These are phyloP conservation scores for Ceratocystis cubensis DNA, from an alignment of 2,329 filamentous ascomycete genomes.

Conservation along the genomic window DNA sequence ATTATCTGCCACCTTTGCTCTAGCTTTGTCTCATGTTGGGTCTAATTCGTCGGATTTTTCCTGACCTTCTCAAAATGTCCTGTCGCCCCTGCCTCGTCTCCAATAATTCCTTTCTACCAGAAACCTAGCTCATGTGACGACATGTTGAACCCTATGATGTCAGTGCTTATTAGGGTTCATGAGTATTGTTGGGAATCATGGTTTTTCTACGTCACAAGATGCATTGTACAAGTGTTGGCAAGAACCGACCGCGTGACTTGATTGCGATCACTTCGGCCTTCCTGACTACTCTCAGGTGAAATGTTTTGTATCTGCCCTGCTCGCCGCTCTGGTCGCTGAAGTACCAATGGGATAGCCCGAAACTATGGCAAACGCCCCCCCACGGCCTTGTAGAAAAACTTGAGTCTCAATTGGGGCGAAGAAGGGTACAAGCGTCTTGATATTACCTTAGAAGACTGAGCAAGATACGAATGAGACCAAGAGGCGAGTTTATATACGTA, in stretches of 20 bases:
- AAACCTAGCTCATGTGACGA: background rate
- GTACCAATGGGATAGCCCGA: background rate
- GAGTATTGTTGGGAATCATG: background rate
- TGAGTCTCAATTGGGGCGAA: background rate
- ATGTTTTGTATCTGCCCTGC: too few relatives aligned
- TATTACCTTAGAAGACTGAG: too few relatives aligned
- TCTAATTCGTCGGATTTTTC: background rate
- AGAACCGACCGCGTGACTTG: too few relatives aligned
- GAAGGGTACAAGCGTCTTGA: background rate
- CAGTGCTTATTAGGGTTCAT: background rate
- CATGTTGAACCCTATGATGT: background rate
- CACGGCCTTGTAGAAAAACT: background rate
- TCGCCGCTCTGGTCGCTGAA: background rate
- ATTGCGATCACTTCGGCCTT: too few relatives aligned
- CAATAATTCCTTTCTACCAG: background rate
- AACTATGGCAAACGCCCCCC: background rate
- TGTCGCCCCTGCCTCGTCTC: background rate
- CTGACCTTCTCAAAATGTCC: background rate
- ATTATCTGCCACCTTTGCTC: background rate
- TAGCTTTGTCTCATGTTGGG: background rate
- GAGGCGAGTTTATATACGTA: too few relatives aligned
- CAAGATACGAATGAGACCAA: too few relatives aligned
- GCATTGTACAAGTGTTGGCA: background rate
- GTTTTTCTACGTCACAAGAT: background rate
- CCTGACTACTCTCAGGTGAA: background rate